These are phyloP conservation scores for Trametes sp. DNA, from an alignment of 1,284 basidiomycete genomes.

Conservation along the genomic window DNA sequence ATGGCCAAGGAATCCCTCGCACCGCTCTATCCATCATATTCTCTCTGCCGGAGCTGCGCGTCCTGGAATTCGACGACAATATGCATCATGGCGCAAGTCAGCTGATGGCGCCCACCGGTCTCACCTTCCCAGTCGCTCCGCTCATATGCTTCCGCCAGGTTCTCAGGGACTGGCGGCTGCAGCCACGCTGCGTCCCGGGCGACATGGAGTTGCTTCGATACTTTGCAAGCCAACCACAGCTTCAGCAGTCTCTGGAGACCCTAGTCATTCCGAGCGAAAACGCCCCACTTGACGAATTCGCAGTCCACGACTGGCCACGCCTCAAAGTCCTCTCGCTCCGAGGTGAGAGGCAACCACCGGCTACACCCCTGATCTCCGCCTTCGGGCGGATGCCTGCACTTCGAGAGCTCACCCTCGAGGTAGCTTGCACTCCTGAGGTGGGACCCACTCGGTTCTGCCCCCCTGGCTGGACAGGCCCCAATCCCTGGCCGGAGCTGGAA, in stretches of 20 bases:
- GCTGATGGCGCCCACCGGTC: background rate
- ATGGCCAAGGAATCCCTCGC: background rate
- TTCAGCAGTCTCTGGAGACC: background rate
- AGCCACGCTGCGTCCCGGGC: background rate
- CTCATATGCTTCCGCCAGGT: background rate
- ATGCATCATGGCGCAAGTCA: background rate
- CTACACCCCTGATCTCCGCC: background rate
- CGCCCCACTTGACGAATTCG: background rate
- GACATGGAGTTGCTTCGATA: background rate
- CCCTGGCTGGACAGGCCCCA: background rate
- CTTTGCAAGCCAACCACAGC: background rate
- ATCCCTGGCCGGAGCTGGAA: background rate
- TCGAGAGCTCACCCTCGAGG: background rate
- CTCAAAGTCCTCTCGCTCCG: background rate
- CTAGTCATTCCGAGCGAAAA: background rate
- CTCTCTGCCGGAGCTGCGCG: background rate
- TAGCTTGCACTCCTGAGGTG: background rate
- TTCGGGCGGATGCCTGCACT: background rate
- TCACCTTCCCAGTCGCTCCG: background rate
- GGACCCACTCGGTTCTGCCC: background rate
- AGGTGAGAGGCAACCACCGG: background rate
- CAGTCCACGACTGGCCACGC: background rate
- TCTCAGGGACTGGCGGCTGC: background rate
- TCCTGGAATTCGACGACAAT: background rate
- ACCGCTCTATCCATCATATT: background rate